Evolutionary conservation across 1,139 yeast genomes (phyloP).

Genomic region (Geotrichum aggregatum): DNA sequence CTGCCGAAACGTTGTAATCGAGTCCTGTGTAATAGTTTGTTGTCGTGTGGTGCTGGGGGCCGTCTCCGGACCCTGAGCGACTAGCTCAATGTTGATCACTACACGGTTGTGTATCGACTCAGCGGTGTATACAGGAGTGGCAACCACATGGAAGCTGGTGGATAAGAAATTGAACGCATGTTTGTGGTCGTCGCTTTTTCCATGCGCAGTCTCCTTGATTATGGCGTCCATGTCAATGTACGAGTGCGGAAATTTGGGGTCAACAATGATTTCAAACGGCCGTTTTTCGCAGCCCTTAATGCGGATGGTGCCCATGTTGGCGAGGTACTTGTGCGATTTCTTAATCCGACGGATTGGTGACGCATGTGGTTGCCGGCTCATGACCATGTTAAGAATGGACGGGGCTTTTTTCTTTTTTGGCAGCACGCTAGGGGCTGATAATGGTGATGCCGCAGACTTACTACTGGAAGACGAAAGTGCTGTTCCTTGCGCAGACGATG

Average conservation of each 20-base stretch:
- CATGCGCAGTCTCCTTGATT: conserved; percentile 7
- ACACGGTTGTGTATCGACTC: conserved; percentile 11
- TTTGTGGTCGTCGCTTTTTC: neutral
- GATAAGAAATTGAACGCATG: neutral
- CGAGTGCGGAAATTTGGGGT: conserved; percentile 18
- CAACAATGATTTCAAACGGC: conserved; percentile 14
- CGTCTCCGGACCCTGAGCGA: neutral
- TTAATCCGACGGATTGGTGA: conserved; percentile 2
- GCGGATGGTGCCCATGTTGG: conserved; percentile 14
- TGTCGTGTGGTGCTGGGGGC: neutral
- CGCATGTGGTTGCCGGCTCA: neutral
- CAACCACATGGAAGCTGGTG: conserved; percentile 3
- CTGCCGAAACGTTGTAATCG: neutral
- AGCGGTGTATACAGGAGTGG: conserved; percentile 12
- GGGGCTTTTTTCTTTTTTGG: neutral
- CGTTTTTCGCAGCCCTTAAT: conserved; percentile 1
- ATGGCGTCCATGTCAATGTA: conserved; percentile 17
- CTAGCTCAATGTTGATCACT: conserved; percentile 2
- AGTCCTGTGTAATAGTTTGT: neutral
- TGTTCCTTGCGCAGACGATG: no score
- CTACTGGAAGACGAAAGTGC: no score
- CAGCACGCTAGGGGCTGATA: no score
- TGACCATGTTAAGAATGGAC: neutral
- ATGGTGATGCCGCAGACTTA: no score
- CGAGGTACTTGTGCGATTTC: conserved; percentile 6